Evolutionary conservation across 2,329 filamentous ascomycete genomes (phyloP).

Genomic region (Bipolaris gigantea): DNA sequence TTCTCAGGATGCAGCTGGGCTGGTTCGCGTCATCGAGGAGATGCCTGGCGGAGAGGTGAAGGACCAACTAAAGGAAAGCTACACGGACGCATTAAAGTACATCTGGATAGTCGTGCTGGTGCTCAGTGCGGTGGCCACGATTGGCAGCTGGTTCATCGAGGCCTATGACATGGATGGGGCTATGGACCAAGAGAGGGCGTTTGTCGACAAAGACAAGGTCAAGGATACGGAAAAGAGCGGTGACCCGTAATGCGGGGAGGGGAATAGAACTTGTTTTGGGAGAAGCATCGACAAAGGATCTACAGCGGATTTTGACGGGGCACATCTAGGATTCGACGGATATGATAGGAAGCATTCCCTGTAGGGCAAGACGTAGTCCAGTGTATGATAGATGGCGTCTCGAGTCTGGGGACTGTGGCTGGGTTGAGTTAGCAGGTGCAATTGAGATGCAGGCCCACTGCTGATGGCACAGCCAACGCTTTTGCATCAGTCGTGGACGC

Average conservation of each 20-base stretch:
- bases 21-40: slow-evolving; percentile 61
- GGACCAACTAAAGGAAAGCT: slow-evolving; percentile 48
- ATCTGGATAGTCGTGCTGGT: slow-evolving; percentile 61
- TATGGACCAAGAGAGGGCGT: slow-evolving; percentile 54
- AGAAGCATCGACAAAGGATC: background rate
- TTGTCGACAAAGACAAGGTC: slow-evolving; percentile 44
- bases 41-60: slow-evolving; percentile 56
- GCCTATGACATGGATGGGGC: slow-evolving; percentile 50
- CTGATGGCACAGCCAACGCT: background rate
- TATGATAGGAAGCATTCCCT: background rate
- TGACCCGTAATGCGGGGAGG: slow-evolving; percentile 1
- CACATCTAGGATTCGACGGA: background rate
- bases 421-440: background rate
- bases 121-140: slow-evolving; percentile 54
- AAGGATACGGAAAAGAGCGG: slow-evolving; percentile 25
- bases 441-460: background rate
- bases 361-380: background rate
- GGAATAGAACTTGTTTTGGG: background rate
- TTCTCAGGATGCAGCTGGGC: slow-evolving; percentile 60
- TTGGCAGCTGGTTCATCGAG: slow-evolving; percentile 58
- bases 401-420: background rate
- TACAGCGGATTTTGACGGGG: background rate
- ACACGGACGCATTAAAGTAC: slow-evolving; percentile 57
- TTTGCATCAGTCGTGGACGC: background rate
- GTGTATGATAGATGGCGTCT: background rate